Percentiles rank a stretch among this genome's conserved stretches.
Evolutionary conservation across 163 green algal species (phyloP).

Genomic region (Scenedesmus sp.): DNA sequence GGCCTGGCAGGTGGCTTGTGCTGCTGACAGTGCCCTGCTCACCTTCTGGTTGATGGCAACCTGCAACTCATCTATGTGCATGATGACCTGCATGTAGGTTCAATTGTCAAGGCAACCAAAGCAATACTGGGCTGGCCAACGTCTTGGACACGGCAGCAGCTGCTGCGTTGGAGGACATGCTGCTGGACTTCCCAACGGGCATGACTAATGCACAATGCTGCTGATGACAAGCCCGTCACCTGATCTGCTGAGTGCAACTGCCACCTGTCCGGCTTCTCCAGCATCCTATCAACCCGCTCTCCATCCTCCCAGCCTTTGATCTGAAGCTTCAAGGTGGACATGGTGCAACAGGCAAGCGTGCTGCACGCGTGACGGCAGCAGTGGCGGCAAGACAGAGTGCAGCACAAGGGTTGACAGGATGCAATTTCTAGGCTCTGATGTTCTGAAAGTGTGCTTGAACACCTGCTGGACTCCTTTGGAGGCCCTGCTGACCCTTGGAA

Average conservation of each 20-base stretch:
- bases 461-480: neutral
- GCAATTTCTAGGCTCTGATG: neutral
- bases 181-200: neutral
- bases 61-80: constrained; percentile 43
- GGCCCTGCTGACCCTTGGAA: neutral
- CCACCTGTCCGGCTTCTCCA: constrained; percentile 50
- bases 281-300: constrained; percentile 28
- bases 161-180: neutral
- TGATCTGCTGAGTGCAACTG: constrained; percentile 48
- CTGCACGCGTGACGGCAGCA: neutral
- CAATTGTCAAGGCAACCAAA: neutral
- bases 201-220: neutral
- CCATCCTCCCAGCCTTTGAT: constrained; percentile 53
- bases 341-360: neutral
- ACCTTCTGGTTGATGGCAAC: constrained; percentile 56
- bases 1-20: neutral
- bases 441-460: neutral
- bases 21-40: neutral
- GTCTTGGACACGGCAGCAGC: neutral
- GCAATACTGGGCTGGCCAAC: neutral
- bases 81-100: constrained; percentile 16
- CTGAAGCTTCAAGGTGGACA: neutral
- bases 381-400: neutral
- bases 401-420: neutral
- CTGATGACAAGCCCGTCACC: neutral